Conservation (phyloP, 2,329 filamentous ascomycete species). For the Nemania sp. region DNA sequence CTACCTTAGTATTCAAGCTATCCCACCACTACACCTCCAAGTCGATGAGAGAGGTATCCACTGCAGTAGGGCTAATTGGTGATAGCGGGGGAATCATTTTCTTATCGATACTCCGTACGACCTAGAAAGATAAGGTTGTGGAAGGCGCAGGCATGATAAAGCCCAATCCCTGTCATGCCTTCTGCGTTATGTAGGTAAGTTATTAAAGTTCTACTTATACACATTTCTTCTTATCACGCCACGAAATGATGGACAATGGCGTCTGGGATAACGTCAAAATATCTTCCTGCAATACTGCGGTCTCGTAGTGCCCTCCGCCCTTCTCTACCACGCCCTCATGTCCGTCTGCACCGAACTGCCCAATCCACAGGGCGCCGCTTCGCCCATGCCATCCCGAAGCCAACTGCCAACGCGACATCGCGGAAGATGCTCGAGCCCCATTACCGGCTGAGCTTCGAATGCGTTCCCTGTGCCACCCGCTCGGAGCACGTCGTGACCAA, state of each 20-base stretch:
- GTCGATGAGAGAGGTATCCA: no score
- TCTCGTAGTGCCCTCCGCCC: constrained; percentile 17
- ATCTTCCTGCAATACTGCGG: constrained; percentile 24
- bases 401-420: constrained; percentile 29
- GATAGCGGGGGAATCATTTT: no score
- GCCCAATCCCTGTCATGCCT: no score
- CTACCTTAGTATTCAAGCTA: no score
- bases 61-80: no score
- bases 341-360: constrained; percentile 31
- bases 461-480: constrained; percentile 77
- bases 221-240: no score
- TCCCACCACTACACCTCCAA: no score
- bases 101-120: no score
- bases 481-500: constrained; percentile 88
- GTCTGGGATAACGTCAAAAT: constrained; percentile 22
- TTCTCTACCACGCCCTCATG: constrained; percentile 29
- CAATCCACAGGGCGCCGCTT: constrained; percentile 33
- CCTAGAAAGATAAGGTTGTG: no score
- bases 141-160: no score
- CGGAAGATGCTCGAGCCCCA: constrained; percentile 57
- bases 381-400: constrained; percentile 38
- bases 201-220: no score
- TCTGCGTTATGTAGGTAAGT: no score
- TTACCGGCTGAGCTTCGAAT: constrained; percentile 91
- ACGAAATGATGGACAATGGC: constrained; percentile 30